phyloP scores from a whole-genome alignment of 345 rosid genomes.

The Conringia planisiliqua region DNA sequence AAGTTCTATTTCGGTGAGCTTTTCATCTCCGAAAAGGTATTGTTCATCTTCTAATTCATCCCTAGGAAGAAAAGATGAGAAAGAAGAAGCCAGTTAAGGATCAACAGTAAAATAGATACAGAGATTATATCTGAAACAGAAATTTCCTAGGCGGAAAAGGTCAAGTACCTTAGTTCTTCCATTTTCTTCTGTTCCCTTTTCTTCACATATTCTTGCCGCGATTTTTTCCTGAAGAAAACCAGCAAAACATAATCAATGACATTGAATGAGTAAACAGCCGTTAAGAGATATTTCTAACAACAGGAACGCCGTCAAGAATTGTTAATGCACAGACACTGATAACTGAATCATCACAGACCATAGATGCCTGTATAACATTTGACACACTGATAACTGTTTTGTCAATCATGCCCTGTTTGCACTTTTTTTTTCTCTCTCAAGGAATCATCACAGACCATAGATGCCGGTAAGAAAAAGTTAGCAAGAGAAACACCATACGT shows the following conservation, averaged over 20 bases:
- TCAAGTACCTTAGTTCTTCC: slow-evolving; percentile 67
- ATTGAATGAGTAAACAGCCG: neutral
- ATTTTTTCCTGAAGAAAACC: slow-evolving; percentile 49
- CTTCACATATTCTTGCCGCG: slow-evolving; percentile 73
- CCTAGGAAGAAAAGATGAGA: slow-evolving; percentile 34
- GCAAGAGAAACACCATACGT: neutral
- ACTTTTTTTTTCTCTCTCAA: neutral
- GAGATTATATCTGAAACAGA: neutral
- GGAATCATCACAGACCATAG: neutral
- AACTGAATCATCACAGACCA: too few species aligned
- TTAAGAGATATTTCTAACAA: neutral
- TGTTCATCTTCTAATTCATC: slow-evolving; percentile 75
- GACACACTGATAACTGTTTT: neutral
- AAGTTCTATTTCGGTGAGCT: slow-evolving; percentile 57
- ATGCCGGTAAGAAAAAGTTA: neutral
- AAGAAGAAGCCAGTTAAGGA: neutral
- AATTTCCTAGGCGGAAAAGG: neutral
- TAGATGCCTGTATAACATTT: neutral
- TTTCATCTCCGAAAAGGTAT: slow-evolving; percentile 59
- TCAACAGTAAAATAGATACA: neutral
- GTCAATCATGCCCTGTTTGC: neutral
- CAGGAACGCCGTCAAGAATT: neutral
- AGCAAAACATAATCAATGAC: slow-evolving; percentile 8
- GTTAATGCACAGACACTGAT: too few species aligned
- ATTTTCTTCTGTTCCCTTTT: slow-evolving; percentile 76